Evolutionary conservation across 2,329 filamentous ascomycete species (phyloP).

Genomic region (Daldinia sp.): DNA sequence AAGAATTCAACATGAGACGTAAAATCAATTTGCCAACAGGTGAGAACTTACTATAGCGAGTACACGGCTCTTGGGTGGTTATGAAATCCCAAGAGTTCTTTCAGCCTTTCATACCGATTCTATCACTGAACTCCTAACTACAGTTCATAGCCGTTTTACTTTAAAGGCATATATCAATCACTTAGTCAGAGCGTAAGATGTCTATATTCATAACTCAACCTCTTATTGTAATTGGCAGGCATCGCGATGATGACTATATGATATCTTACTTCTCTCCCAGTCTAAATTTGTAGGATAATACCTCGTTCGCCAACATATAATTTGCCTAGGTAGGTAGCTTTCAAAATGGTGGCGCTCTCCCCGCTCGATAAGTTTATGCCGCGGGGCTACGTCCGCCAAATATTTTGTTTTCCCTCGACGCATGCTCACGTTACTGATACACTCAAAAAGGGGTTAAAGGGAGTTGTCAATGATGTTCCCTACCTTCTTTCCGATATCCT

Average conservation of each 20-base stretch:
- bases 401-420: slow-evolving; percentile 47
- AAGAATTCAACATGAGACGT: neutral
- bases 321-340: neutral
- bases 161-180: no score
- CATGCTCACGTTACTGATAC: slow-evolving; percentile 12
- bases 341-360: slow-evolving; percentile 39
- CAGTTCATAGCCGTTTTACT: no score
- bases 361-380: slow-evolving; percentile 50
- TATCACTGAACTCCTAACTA: neutral
- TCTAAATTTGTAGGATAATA: neutral
- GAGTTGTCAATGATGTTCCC: slow-evolving; percentile 43
- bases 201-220: neutral
- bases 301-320: neutral
- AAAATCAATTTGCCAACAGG: neutral
- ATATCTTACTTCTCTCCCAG: neutral
- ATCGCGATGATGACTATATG: neutral
- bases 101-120: neutral
- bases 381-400: slow-evolving; percentile 47
- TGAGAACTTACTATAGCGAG: neutral
- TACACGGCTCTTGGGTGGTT: neutral
- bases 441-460: slow-evolving; percentile 39
- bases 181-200: neutral
- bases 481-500: slow-evolving; percentile 46
- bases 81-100: neutral
- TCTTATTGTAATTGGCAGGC: neutral